These are phyloP conservation scores for Leersia perrieri DNA, from an alignment of 176 grass and related monocot species.

Conservation along the genomic window DNA sequence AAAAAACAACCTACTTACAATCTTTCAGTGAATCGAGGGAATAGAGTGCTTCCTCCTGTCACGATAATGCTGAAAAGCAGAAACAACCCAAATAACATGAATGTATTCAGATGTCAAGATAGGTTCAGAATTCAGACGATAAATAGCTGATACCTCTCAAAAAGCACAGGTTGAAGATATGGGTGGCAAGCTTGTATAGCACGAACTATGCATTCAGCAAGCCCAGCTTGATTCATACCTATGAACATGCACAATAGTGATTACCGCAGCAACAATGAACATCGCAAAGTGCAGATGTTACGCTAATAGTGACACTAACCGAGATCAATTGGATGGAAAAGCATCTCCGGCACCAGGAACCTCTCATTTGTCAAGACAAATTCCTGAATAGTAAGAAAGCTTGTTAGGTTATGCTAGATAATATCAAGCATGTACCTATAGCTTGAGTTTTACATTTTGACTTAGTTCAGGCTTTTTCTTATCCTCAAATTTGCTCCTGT, in stretches of 20 bases:
- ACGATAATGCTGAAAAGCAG: constrained; percentile 64
- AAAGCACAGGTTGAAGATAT: constrained; percentile 80
- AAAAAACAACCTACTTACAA: constrained; percentile 70
- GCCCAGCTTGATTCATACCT: constrained; percentile 99
- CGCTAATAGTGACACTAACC: constrained; percentile 41
- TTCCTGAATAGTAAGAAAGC: constrained; percentile 51
- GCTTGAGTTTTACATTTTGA: constrained; percentile 66
- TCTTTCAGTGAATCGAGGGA: constrained; percentile 77
- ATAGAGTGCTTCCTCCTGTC: constrained; percentile 88
- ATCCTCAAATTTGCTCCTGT: constrained; percentile 45
- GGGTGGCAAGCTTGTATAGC: constrained; percentile 77
- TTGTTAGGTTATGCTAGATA: constrained; percentile 36
- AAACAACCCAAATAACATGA: constrained; percentile 36
- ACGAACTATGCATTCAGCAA: constrained; percentile 91
- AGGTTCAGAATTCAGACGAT: background rate
- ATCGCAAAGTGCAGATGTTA: background rate
- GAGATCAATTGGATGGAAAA: constrained; percentile 80
- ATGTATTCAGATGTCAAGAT: constrained; percentile 4
- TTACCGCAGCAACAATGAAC: background rate
- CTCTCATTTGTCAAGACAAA: constrained; percentile 91
- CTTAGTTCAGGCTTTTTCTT: constrained; percentile 57
- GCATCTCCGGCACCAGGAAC: constrained; percentile 93
- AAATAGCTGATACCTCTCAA: constrained; percentile 58
- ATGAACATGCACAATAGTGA: background rate
- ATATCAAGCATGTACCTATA: background rate